Base-by-base conservation (phyloP, 2,329 filamentous ascomycete species). In the Penicillium sp. region DNA sequence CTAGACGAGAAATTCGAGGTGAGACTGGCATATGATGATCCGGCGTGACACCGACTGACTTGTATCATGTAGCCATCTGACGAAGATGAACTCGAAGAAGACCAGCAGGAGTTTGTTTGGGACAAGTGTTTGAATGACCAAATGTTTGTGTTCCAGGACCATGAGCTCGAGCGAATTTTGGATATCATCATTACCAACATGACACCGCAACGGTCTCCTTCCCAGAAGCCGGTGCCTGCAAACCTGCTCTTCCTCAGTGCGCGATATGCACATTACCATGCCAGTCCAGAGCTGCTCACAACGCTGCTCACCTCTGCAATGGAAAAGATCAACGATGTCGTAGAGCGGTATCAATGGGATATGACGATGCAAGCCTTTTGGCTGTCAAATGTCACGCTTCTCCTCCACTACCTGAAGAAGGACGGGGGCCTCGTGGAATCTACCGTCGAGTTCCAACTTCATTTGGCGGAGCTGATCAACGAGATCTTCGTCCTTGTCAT, bases 341-440 rank as follows among this genome's bases (percentile, higher is more conserved):
- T 99, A n/a, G 94, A 97, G 73, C 84, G 84, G 57, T 87, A 93
- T 68, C 94, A 99, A 70, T 97, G 94, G 94, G 94, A 99, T 70
- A 99, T 99, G 94, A 99, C 94, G 0, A 96, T 99, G 62, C 79
- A 99, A 36, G 94, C 94, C 2, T 99, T 99, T 70, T 99, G 94
- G 94, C 92, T 97, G 67, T 97, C 94, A 1, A 99, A 99, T 72
- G 92, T 91, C 8, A 99, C 94, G 0, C 77, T 99, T 38, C 78
- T 99, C n/a, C 79, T 97, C 49, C 93, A 99, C 73, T 99, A 99
- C 70, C 79, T 99, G 50, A 97, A 96, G 72, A 99, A 99, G 74
- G 94, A 99, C 65, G 77, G 83, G 5, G 92, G 91, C 0, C 77
- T 97, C 16, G 83, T 92, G 6, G 83, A 88, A 67, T 87, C 89